Conservation (phyloP, 805 yeast genomes). For the Torulaspora franciscae region DNA sequence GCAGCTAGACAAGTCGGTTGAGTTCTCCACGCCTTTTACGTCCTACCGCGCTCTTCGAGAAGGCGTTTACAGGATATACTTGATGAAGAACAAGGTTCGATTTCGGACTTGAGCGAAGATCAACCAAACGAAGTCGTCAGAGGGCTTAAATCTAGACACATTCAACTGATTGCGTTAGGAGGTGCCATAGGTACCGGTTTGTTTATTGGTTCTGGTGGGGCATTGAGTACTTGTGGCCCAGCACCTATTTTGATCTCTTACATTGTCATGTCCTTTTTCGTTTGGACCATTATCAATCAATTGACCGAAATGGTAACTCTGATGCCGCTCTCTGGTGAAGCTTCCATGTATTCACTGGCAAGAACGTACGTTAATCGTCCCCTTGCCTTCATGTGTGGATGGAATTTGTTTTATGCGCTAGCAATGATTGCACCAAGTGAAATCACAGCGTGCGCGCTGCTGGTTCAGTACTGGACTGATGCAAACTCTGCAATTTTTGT, state of each 20-base stretch:
- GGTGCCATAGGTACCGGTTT: slow-evolving; percentile 79
- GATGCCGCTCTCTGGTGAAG: slow-evolving; percentile 56
- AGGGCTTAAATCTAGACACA: slow-evolving; percentile 17
- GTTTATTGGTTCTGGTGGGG: slow-evolving; percentile 63
- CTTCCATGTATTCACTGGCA: slow-evolving; percentile 27
- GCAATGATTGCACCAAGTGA: slow-evolving; percentile 48
- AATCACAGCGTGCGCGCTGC: slow-evolving; percentile 39
- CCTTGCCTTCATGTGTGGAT: slow-evolving; percentile 38
- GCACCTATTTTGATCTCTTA: slow-evolving; percentile 57
- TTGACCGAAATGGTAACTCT: slow-evolving; percentile 60
- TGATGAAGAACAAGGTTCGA: background rate
- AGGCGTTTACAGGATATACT: slow-evolving; percentile 49
- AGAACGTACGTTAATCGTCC: slow-evolving; percentile 16
- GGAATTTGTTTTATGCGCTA: slow-evolving; percentile 48
- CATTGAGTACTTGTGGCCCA: slow-evolving; percentile 62
- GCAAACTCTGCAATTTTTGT: slow-evolving; percentile 40
- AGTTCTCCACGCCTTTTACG: slow-evolving; percentile 35
- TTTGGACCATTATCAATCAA: slow-evolving; percentile 43
- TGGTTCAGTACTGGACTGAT: slow-evolving; percentile 41
- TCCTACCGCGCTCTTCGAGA: slow-evolving; percentile 50
- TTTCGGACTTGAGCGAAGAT: background rate
- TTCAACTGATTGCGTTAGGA: slow-evolving; percentile 13
- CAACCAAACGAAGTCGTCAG: background rate
- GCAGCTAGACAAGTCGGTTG: slow-evolving; percentile 31
- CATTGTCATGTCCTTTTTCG: slow-evolving; percentile 52